Conservation (phyloP, 208 protist genomes). For the Acanthamoeba pearcei region DNA sequence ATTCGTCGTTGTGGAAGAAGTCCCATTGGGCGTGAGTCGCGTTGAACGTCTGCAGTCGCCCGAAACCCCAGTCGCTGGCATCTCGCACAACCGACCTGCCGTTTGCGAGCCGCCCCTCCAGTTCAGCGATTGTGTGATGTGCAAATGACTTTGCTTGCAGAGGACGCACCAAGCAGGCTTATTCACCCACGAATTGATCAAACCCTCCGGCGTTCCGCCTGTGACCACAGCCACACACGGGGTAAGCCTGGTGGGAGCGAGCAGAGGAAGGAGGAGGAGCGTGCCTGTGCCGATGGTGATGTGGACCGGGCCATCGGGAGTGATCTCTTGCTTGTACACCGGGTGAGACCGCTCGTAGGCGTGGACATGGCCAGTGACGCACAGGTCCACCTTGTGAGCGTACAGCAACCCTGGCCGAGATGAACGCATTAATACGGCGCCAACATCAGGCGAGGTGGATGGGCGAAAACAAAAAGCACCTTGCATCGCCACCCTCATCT, state of each 20-base stretch:
- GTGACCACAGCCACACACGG: background rate
- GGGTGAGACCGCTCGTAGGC: background rate
- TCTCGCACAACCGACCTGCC: constrained; percentile 1
- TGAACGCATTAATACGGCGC: background rate
- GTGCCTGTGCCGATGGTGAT: constrained; percentile 47
- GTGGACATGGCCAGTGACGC: background rate
- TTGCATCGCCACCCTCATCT: background rate
- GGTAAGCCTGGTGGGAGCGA: background rate
- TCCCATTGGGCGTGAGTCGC: background rate
- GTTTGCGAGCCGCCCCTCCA: background rate
- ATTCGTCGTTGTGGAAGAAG: background rate
- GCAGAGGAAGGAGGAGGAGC: background rate
- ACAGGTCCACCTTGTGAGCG: constrained; percentile 19
- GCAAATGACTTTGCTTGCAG: background rate
- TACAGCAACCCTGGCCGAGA: background rate
- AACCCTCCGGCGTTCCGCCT: background rate
- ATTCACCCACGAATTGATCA: background rate
- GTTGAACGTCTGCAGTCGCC: background rate
- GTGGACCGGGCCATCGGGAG: constrained; percentile 40
- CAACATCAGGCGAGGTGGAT: background rate
- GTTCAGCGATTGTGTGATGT: background rate
- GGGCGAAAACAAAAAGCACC: background rate
- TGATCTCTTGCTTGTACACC: background rate
- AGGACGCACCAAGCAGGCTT: background rate
- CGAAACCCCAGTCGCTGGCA: constrained; percentile 5